Evolutionary conservation across 371 early-diverging fungal species (phyloP).

Genomic region (Smittium mucronatum): DNA sequence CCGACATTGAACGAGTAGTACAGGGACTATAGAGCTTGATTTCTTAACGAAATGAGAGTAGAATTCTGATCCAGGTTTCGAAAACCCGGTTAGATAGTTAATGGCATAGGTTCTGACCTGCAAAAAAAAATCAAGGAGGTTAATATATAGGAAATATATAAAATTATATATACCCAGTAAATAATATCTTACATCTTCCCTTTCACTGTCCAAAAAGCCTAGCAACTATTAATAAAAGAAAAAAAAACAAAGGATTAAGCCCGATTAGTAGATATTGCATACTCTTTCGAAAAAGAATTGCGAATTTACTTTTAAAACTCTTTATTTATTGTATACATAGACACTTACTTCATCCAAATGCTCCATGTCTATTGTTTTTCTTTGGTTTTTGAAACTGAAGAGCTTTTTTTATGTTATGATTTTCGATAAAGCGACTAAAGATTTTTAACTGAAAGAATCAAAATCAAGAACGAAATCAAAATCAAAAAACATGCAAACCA

Average conservation of each 20-base stretch:
- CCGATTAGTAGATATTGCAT: too few species aligned
- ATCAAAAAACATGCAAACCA: too few species aligned
- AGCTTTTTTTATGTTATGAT: too few species aligned
- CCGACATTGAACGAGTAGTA: constrained; percentile 50
- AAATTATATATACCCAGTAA: background rate
- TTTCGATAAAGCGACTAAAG: too few species aligned
- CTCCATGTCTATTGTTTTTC: too few species aligned
- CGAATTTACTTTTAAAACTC: background rate
- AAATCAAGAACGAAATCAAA: too few species aligned
- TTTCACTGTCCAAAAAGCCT: constrained; percentile 10
- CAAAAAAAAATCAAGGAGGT: background rate
- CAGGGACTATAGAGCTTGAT: constrained; percentile 43
- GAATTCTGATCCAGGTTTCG: constrained; percentile 45
- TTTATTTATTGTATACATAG: background rate
- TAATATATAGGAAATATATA: background rate
- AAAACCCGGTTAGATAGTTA: constrained; percentile 62
- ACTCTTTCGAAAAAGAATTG: too few species aligned
- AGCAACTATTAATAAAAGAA: constrained; percentile 13
- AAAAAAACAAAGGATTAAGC: background rate
- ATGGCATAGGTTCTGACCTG: constrained; percentile 50
- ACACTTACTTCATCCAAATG: constrained; percentile 6
- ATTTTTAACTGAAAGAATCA: too few species aligned
- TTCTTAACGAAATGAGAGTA: constrained; percentile 47
- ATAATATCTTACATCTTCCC: constrained; percentile 9
- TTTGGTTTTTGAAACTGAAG: too few species aligned